A percentile compares a stretch with the other conserved stretches of the same genome.
These are phyloP conservation scores for Flaveria robusta DNA, from an alignment of 129 eudicot genomes.

Conservation along the genomic window DNA sequence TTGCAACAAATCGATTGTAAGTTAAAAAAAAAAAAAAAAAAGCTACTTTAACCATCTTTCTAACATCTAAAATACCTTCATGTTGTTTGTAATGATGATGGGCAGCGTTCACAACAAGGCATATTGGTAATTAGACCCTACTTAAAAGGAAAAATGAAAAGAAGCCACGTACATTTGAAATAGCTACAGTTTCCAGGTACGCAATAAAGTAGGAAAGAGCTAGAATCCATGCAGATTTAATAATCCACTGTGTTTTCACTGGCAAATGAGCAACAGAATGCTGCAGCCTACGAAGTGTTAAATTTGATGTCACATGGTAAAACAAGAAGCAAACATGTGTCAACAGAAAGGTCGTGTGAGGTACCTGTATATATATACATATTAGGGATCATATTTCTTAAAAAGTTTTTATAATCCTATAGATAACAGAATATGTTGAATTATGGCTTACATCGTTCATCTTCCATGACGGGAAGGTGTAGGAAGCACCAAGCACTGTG, in stretches of 20 bases:
- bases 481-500: conserved; percentile 93
- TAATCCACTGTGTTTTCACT: conserved; percentile 60
- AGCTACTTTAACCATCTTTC: background rate
- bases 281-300: conserved; percentile 81
- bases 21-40: no score
- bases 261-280: conserved; percentile 70
- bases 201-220: conserved; percentile 84
- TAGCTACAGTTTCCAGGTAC: conserved; percentile 85
- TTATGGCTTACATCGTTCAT: conserved; percentile 74
- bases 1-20: background rate
- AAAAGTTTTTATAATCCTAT: background rate
- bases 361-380: conserved; percentile 67
- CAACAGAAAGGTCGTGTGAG: conserved; percentile 91
- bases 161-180: conserved; percentile 65
- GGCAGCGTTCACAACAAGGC: background rate
- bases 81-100: background rate
- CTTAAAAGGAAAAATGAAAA: background rate
- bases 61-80: background rate
- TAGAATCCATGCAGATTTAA: conserved; percentile 80
- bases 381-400: background rate
- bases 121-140: background rate
- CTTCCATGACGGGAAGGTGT: conserved; percentile 97
- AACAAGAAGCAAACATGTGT: conserved; percentile 85
- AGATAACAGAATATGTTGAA: background rate
- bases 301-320: conserved; percentile 84